A percentile compares a stretch with the other conserved stretches of the same genome.
phyloP scores from a whole-genome alignment of 257 asterid genomes.

The Nicotiana obtusifolia region DNA sequence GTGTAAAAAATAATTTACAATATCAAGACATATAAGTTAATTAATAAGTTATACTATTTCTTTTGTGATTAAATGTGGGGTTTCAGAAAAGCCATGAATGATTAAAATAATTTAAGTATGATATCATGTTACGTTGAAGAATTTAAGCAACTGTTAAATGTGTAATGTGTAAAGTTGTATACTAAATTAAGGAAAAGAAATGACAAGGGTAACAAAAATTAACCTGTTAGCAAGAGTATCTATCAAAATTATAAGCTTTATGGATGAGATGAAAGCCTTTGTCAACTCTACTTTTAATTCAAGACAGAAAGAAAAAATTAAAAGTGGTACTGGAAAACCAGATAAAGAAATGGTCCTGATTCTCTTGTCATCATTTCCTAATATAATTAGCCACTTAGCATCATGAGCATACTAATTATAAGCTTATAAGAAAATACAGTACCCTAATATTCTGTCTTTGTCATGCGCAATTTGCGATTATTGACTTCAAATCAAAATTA shows the following conservation, averaged over 20 bases:
- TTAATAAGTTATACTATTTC: neutral
- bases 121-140: neutral
- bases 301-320: neutral
- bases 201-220: neutral
- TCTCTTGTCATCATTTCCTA: slow-evolving; percentile 24
- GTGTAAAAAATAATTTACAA: neutral
- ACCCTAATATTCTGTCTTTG: slow-evolving; percentile 4
- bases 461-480: slow-evolving; percentile 15
- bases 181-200: slow-evolving; percentile 8
- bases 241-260: neutral
- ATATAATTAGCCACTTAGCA: slow-evolving; percentile 17
- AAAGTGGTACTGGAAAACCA: neutral
- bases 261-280: neutral
- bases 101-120: neutral
- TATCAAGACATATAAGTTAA: too few species aligned
- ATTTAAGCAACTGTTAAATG: neutral
- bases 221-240: neutral
- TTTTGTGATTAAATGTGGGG: neutral
- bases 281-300: slow-evolving; percentile 5
- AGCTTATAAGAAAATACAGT: slow-evolving; percentile 10
- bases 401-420: slow-evolving; percentile 18
- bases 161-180: neutral
- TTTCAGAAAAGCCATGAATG: neutral
- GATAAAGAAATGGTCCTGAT: slow-evolving; percentile 1
- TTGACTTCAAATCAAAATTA: slow-evolving; percentile 8